Percentiles rank a stretch among this genome's conserved stretches.
Evolutionary conservation across 495 filamentous ascomycete genomes (phyloP).

Genomic region (Sphaerosporella brunnea): DNA sequence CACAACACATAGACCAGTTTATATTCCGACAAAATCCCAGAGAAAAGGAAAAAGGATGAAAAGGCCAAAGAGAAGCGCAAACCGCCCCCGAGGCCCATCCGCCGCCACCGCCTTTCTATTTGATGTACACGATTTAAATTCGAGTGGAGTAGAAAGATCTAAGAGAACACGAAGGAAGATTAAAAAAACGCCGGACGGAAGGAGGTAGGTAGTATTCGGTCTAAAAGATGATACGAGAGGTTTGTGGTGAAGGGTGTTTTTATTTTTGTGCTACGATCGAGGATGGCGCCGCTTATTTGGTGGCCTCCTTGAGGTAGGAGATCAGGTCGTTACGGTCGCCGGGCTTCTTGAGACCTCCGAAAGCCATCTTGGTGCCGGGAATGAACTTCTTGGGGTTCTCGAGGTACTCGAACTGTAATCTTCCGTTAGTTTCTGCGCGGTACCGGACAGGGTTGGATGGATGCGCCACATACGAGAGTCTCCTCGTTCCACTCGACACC

Average conservation of each 20-base stretch:
- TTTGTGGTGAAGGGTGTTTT: neutral
- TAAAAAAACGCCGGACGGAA: neutral
- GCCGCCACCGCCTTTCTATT: too few relatives aligned
- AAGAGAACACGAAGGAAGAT: neutral
- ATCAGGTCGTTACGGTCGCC: constrained; percentile 99
- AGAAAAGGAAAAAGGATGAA: too few relatives aligned
- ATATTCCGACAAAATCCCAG: too few relatives aligned
- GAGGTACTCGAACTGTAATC: constrained; percentile 59
- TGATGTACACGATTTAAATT: too few relatives aligned
- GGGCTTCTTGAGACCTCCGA: constrained; percentile 97
- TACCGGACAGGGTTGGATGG: neutral
- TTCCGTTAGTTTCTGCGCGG: too few relatives aligned
- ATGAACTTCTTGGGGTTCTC: constrained; percentile 96
- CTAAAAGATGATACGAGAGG: neutral
- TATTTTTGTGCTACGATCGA: neutral
- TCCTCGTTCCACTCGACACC: constrained; percentile 73
- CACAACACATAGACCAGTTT: too few relatives aligned
- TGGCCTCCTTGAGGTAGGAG: constrained; percentile 41
- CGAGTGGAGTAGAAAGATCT: too few relatives aligned
- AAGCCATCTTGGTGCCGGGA: constrained; percentile 99
- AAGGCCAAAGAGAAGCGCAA: too few relatives aligned
- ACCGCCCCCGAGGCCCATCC: too few relatives aligned
- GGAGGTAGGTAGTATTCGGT: neutral
- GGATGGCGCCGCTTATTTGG: constrained; percentile 4
- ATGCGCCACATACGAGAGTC: constrained; percentile 49